These are phyloP conservation scores for Capsicum chinense DNA, from an alignment of 257 asterid genomes.

Conservation along the genomic window DNA sequence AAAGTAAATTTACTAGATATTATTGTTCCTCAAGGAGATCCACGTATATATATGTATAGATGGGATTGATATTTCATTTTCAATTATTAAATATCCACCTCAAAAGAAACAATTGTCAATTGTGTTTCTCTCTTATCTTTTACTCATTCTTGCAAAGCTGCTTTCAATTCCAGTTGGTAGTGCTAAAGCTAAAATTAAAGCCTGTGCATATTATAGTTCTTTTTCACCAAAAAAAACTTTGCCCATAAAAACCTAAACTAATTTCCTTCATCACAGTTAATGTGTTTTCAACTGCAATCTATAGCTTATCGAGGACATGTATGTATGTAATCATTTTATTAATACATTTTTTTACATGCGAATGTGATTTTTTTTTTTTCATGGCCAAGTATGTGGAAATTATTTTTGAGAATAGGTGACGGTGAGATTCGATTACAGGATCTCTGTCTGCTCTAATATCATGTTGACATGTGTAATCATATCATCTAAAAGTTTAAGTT, in stretches of 20 bases:
- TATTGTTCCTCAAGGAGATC: slow-evolving; percentile 4
- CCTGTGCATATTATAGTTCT: slow-evolving; percentile 11
- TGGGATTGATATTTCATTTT: slow-evolving; percentile 9
- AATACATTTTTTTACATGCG: too few relatives aligned
- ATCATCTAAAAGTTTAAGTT: too few relatives aligned
- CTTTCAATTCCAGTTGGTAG: slow-evolving; percentile 25
- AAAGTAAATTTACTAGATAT: slow-evolving; percentile 23
- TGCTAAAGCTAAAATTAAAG: slow-evolving; percentile 22
- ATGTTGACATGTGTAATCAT: too few relatives aligned
- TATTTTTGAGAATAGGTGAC: too few relatives aligned
- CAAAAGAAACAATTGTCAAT: slow-evolving; percentile 24
- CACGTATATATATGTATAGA: neutral
- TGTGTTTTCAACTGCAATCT: neutral
- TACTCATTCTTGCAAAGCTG: slow-evolving; percentile 13
- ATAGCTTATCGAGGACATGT: neutral
- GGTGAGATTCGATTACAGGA: too few relatives aligned
- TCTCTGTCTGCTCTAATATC: too few relatives aligned
- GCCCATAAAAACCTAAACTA: neutral
- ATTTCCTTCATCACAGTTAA: neutral
- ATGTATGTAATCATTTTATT: too few relatives aligned
- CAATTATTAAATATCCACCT: slow-evolving; percentile 20
- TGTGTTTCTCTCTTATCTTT: neutral
- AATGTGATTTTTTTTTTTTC: too few relatives aligned
- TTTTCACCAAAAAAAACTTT: slow-evolving; percentile 19
- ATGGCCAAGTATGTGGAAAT: too few relatives aligned